Evolutionary conservation across 2,329 filamentous ascomycete genomes (phyloP).

Genomic region (Fusarium sp.): DNA sequence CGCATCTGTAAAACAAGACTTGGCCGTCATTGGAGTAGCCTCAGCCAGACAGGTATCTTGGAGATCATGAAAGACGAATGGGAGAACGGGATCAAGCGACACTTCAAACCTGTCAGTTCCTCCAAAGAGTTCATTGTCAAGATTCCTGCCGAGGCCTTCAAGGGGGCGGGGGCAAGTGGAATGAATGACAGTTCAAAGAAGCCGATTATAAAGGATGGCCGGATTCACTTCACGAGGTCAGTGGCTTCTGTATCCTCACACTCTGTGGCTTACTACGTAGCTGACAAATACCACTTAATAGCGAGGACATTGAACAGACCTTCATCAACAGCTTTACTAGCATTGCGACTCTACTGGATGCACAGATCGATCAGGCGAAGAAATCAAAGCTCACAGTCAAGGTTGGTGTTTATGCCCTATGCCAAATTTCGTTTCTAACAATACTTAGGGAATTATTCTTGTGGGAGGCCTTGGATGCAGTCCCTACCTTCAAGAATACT

Average conservation of each 20-base stretch:
- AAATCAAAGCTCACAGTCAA: not conserved
- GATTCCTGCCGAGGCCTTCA: not conserved
- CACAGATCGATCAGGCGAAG: not conserved
- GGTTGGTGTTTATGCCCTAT: no score
- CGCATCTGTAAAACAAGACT: not conserved
- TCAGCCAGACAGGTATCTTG: not conserved
- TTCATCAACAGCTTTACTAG: not conserved
- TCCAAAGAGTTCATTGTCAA: not conserved
- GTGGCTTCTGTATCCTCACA: no score
- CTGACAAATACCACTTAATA: no score
- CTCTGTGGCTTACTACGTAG: no score
- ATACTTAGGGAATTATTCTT: not conserved
- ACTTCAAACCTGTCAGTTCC: not conserved
- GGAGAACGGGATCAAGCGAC: not conserved
- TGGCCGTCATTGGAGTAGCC: not conserved
- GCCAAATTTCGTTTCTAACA: no score
- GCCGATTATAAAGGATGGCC: not conserved
- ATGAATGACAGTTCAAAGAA: not conserved
- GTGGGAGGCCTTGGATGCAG: conserved; percentile 3
- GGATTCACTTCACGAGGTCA: not conserved
- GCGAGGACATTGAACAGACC: not conserved
- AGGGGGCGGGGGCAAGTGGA: not conserved
- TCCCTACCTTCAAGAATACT: not conserved
- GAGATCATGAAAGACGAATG: not conserved
- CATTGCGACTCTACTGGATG: not conserved